phyloP scores from a whole-genome alignment of 202 grass and related monocot genomes.

The Schoenoplectus triqueter region DNA sequence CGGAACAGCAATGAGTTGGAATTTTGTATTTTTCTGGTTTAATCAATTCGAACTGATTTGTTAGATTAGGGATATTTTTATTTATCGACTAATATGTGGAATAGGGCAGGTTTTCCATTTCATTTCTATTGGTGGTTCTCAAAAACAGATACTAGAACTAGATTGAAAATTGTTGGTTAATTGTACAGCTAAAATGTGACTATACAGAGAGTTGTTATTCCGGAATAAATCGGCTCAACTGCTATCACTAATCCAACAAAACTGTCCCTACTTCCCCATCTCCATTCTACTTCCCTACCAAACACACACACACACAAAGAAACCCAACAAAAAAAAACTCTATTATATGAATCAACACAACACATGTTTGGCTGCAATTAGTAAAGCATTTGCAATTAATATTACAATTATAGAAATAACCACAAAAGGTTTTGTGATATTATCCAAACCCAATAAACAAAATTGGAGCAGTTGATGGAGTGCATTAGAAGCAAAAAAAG shows the following conservation, averaged over 20 bases:
- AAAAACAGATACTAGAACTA: not conserved
- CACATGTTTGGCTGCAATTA: not conserved
- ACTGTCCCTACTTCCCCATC: not conserved
- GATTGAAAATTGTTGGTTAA: not conserved
- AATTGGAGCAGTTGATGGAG: not conserved
- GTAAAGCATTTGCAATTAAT: not conserved
- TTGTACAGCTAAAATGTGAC: not conserved
- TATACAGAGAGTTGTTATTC: not conserved
- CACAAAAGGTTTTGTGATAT: not conserved
- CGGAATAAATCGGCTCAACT: constrained; percentile 30
- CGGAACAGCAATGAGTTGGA: not conserved
- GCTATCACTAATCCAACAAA: not conserved
- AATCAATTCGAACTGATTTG: not conserved
- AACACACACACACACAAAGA: too few relatives aligned
- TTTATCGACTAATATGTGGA: not conserved
- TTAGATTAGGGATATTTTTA: not conserved
- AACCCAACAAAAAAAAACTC: not conserved
- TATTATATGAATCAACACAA: not conserved
- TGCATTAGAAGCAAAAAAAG: not conserved
- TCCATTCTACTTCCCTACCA: not conserved
- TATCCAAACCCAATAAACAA: not conserved
- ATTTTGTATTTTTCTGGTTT: not conserved
- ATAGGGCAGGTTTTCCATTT: not conserved
- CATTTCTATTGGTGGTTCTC: not conserved
- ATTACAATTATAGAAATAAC: not conserved